These are phyloP conservation scores for Irpex lacteus DNA, from an alignment of 1,284 basidiomycete species.

Conservation along the genomic window DNA sequence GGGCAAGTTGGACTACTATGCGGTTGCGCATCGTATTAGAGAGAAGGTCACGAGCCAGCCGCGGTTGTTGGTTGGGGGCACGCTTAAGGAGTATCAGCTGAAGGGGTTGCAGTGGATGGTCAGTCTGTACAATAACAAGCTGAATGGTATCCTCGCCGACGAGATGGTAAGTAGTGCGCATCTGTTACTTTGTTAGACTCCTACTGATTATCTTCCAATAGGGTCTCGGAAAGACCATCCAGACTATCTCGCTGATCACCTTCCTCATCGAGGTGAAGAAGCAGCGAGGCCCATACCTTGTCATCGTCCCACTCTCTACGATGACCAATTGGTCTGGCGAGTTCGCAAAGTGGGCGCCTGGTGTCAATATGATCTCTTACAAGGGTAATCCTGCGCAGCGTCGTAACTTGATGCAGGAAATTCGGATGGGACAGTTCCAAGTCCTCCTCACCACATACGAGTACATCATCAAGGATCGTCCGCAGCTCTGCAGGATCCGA, in stretches of 20 bases:
- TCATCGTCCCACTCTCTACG: slow-evolving; percentile 97
- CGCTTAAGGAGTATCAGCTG: slow-evolving; percentile 90
- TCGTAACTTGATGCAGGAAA: slow-evolving; percentile 69
- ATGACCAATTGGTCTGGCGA: slow-evolving; percentile 99
- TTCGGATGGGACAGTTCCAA: slow-evolving; percentile 85
- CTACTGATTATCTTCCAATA: slow-evolving; percentile 31
- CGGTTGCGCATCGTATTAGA: slow-evolving; percentile 91
- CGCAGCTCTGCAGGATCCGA: slow-evolving; percentile 86
- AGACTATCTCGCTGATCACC: slow-evolving; percentile 94
- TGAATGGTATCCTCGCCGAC: slow-evolving; percentile 96
- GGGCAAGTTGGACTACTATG: slow-evolving; percentile 93
- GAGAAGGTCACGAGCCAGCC: slow-evolving; percentile 90
- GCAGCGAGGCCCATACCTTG: slow-evolving; percentile 93
- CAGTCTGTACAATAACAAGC: slow-evolving; percentile 96
- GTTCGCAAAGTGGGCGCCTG: slow-evolving; percentile 96
- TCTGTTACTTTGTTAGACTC: slow-evolving; percentile 12
- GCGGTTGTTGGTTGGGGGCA: slow-evolving; percentile 76
- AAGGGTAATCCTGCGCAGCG: slow-evolving; percentile 91
- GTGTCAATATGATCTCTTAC: slow-evolving; percentile 84
- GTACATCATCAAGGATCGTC: slow-evolving; percentile 98
- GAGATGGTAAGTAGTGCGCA: slow-evolving; percentile 79
- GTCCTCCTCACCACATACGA: slow-evolving; percentile 98
- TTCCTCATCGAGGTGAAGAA: slow-evolving; percentile 95
- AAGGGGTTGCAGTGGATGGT: slow-evolving; percentile 98
- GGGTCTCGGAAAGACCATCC: slow-evolving; percentile 96